phyloP scores from a whole-genome alignment of 1,284 basidiomycete genomes.

The Tetrapyrgos nigripes region DNA sequence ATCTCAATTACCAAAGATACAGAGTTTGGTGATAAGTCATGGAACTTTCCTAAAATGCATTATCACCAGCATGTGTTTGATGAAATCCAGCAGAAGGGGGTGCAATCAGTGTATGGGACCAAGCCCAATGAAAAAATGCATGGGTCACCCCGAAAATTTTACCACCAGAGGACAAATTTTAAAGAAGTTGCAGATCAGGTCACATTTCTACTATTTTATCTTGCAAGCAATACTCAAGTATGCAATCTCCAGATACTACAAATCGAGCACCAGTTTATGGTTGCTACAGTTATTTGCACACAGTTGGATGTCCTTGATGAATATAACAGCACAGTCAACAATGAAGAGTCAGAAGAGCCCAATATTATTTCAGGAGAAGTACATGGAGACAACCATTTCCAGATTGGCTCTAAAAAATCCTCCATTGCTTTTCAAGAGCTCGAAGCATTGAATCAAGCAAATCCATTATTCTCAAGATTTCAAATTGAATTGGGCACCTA shows the following conservation, averaged over 20 bases:
- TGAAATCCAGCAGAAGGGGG: too few species aligned
- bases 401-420: neutral
- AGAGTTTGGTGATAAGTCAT: too few species aligned
- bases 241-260: conserved; percentile 27
- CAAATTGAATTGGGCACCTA: too few species aligned
- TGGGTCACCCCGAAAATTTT: too few species aligned
- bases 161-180: too few species aligned
- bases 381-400: too few species aligned
- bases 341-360: neutral
- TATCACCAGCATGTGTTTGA: conserved; percentile 21
- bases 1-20: conserved; percentile 18
- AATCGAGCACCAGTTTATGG: conserved; percentile 24
- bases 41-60: conserved; percentile 32
- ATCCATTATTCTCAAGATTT: conserved; percentile 13
- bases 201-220: too few species aligned
- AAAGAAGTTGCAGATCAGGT: too few species aligned
- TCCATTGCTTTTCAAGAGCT: conserved; percentile 14
- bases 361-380: neutral
- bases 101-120: too few species aligned
- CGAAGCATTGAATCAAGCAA: neutral
- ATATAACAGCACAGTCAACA: neutral
- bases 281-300: conserved; percentile 19
- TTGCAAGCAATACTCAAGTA: neutral
- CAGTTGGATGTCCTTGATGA: conserved; percentile 24
- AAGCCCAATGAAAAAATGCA: too few species aligned